These are phyloP conservation scores for Boletellus ananiceps DNA, from an alignment of 768 basidiomycete species.

Conservation along the genomic window DNA sequence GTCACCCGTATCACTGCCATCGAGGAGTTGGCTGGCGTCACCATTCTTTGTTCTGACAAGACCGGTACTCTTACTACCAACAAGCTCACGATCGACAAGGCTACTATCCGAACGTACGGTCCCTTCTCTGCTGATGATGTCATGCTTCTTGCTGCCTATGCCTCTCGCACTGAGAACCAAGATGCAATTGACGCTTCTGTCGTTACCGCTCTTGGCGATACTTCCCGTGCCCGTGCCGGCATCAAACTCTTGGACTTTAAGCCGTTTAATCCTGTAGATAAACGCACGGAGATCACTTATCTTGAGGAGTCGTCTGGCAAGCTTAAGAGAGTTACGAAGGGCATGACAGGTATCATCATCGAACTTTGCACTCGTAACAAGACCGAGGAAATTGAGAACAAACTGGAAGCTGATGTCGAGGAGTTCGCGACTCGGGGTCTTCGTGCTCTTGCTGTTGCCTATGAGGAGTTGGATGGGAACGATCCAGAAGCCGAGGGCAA, in stretches of 20 bases:
- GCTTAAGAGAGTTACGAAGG: slow-evolving; percentile 98
- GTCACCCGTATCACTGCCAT: slow-evolving; percentile 99
- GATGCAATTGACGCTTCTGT: slow-evolving; percentile 94
- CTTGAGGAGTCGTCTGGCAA: slow-evolving; percentile 91
- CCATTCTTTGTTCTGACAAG: slow-evolving; percentile 98
- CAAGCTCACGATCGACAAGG: slow-evolving; percentile 96
- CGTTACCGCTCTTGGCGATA: slow-evolving; percentile 71
- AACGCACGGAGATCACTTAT: slow-evolving; percentile 98
- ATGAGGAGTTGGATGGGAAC: slow-evolving; percentile 84
- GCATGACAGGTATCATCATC: slow-evolving; percentile 99
- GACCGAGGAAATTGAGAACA: slow-evolving; percentile 86
- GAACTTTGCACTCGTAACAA: slow-evolving; percentile 98
- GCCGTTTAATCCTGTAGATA: slow-evolving; percentile 99
- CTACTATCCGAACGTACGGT: slow-evolving; percentile 88
- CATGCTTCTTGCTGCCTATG: slow-evolving; percentile 90
- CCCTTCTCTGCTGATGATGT: slow-evolving; percentile 86
- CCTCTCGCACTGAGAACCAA: slow-evolving; percentile 98
- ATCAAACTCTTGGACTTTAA: slow-evolving; percentile 98
- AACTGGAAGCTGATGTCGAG: slow-evolving; percentile 91
- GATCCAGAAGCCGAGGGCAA: slow-evolving; percentile 86
- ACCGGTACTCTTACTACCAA: slow-evolving; percentile 98
- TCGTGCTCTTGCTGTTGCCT: slow-evolving; percentile 91
- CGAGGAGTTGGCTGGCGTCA: slow-evolving; percentile 96
- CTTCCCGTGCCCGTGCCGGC: slow-evolving; percentile 73
- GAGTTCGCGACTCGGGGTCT: slow-evolving; percentile 95